Base-by-base conservation (phyloP, 352 stramenopile genomes). In the Pythium rhizo-oryzae region DNA sequence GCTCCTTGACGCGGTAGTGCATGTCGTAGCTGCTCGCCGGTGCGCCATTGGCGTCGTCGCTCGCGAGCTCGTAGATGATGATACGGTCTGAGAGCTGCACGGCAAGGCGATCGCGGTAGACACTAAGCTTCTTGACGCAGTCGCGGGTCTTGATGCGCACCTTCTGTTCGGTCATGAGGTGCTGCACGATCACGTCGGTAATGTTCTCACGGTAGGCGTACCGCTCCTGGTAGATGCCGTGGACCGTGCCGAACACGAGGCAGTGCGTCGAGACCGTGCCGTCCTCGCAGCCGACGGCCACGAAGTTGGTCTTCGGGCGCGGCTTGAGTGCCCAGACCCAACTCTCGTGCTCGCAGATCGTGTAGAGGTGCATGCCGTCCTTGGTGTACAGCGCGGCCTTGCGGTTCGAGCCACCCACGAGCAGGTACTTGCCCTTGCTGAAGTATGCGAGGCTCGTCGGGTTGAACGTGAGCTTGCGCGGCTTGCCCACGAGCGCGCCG, bases 181-280 rank as follows among this genome's bases (percentile, higher is more conserved):
- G 93, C 80, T 98, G 93, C 19, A 99, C 91, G 68, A 99, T 96
- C 55, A 99, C 94, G 69, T 98, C 94, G 15, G 93, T 99, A 58
- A 98, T 90, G 64, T 97, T 91, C 69, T 98, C 94, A 4, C 92
- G 87, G 71, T 97, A 98, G 12, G 93, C 93, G 63, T 97, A 98
- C 2, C 95, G 86, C 59, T 99, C 95, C 55, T 97, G 81, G 71
- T 97, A 97, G 35, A 98, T 91, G 50, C 88, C 91, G 76, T 98
- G 90, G 7, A 98, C 89, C 5, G 92, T 93, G 47, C 90, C 82
- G 74, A 98, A 98, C 33, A 96, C 78, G 28, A 98, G 77, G 74
- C 93, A 91, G 50, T 97, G 83, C 53, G 97, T 70, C 9, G 80
- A 70, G 30, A 99, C 84, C 28, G 82, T 82, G 53, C 95, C 95